These are phyloP conservation scores for Ogataea polymorpha DNA, from an alignment of 805 yeast species.

Conservation along the genomic window DNA sequence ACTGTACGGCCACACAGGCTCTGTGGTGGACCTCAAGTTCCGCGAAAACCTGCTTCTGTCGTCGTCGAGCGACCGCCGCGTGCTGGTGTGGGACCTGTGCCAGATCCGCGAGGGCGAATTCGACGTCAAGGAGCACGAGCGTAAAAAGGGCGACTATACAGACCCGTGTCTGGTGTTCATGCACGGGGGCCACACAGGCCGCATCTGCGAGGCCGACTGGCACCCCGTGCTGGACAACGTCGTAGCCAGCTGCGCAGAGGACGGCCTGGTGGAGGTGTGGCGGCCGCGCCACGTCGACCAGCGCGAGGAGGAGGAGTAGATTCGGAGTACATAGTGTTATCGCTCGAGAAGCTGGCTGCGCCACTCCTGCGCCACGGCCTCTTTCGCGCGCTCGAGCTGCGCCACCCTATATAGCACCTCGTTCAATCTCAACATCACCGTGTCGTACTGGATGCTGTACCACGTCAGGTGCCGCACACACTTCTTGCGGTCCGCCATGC, in stretches of 20 bases:
- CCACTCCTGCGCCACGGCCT: constrained; percentile 34
- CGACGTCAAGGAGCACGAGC: constrained; percentile 49
- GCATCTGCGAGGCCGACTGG: constrained; percentile 65
- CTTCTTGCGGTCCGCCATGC: constrained; percentile 52
- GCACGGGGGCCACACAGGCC: constrained; percentile 84
- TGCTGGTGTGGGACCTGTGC: constrained; percentile 71
- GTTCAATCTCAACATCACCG: constrained; percentile 35
- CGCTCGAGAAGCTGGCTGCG: constrained; percentile 20
- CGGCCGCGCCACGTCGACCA: constrained; percentile 51
- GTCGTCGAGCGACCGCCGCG: constrained; percentile 63
- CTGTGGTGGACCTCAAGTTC: constrained; percentile 57
- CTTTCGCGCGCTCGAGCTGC: constrained; percentile 27
- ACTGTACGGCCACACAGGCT: constrained; percentile 62
- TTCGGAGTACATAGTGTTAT: no score
- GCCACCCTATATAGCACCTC: constrained; percentile 22
- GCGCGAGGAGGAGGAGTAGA: constrained; percentile 39
- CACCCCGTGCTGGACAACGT: constrained; percentile 59
- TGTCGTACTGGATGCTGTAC: constrained; percentile 33
- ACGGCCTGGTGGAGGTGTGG: constrained; percentile 74
- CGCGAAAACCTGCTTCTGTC: constrained; percentile 48
- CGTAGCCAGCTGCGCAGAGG: constrained; percentile 70
- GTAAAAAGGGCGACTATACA: constrained; percentile 50
- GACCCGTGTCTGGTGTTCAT: constrained; percentile 78
- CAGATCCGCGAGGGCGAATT: constrained; percentile 55
- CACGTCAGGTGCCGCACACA: constrained; percentile 48